Base-by-base conservation (phyloP, 345 rosid species). In the Eutrema japonicum region DNA sequence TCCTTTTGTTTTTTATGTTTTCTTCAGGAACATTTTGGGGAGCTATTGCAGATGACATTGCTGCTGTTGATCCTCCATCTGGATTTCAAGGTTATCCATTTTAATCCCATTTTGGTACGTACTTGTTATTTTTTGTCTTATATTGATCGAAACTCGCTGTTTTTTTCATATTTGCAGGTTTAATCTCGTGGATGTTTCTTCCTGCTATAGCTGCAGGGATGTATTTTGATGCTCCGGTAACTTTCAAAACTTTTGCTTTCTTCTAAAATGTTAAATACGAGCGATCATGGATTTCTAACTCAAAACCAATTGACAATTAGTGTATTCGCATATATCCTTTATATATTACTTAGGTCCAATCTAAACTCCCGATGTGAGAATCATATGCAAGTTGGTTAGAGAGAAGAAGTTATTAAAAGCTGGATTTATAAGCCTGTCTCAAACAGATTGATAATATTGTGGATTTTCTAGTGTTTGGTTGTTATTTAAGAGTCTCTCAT, bases 121-220 rank as follows among this genome's bases (percentile, higher is more conserved):
- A 18, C 6, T 42, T 11, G 18, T 51, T 22, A 26, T 54, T n/a
- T 18, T 33, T 58, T 58, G 36, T 8, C 2, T 22, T 18, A 3
- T 35, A 33, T 18, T 45, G 50, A 69, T 63, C 10, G 41, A 7
- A 40, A 40, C 13, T 10, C 16, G 16, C 18, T 64, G 6, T 57
- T n/a, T 71, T 36, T 26, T 37, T n/a, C 4, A 14, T 64, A 5
- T 72, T 5, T 61, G 54, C 85, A 87, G 91, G 98, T 56, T 13
- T 88, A 22, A 83, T 94, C 22, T 86, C 96, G 5, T 94, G 96
- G 96, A 79, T 86, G 13, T 94, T 94, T 83, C 98, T 89, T 72
- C 98, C 96, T 41, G 87, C 89, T 40, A 77, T 91, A 64, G 90
- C 88, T 46, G 82, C 82, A 3, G 96, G 82, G 10, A 87, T 89